Evolutionary conservation across 306 rosid genomes (phyloP).

Genomic region (Vigna nakashimae): DNA sequence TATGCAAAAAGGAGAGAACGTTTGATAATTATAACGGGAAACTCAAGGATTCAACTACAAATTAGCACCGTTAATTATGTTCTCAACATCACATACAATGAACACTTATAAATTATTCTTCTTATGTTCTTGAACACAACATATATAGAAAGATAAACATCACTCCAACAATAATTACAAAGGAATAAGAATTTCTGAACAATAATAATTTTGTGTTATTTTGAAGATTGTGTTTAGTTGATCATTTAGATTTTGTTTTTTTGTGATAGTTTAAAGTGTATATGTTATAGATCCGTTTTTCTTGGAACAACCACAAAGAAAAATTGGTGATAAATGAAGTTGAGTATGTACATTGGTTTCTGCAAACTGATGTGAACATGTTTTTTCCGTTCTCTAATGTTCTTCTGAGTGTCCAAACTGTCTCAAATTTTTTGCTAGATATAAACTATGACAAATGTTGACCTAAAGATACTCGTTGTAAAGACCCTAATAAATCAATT

Average conservation of each 20-base stretch:
- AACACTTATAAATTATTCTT: slow-evolving; percentile 54
- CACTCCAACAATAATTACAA: slow-evolving; percentile 23
- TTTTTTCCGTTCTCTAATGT: background rate
- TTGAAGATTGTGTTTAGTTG: too few relatives aligned
- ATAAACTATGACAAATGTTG: background rate
- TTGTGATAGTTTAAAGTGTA: too few relatives aligned
- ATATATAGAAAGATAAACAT: slow-evolving; percentile 3
- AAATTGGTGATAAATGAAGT: too few relatives aligned
- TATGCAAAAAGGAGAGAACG: background rate
- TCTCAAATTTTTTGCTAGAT: background rate
- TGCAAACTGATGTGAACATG: background rate
- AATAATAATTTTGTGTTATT: too few relatives aligned
- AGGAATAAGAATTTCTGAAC: background rate
- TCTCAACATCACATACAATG: slow-evolving; percentile 42
- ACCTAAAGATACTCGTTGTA: background rate
- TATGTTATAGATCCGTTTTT: background rate
- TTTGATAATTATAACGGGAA: slow-evolving; percentile 26
- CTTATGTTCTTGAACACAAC: slow-evolving; percentile 48
- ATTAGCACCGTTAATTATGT: slow-evolving; percentile 47
- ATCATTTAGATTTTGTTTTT: too few relatives aligned
- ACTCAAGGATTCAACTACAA: slow-evolving; percentile 36
- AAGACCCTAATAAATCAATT: background rate
- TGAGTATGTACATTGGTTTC: too few relatives aligned
- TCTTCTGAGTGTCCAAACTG: too few relatives aligned
- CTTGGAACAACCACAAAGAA: background rate